phyloP scores from a whole-genome alignment of 768 basidiomycete genomes.

The Tulasnella sp. region DNA sequence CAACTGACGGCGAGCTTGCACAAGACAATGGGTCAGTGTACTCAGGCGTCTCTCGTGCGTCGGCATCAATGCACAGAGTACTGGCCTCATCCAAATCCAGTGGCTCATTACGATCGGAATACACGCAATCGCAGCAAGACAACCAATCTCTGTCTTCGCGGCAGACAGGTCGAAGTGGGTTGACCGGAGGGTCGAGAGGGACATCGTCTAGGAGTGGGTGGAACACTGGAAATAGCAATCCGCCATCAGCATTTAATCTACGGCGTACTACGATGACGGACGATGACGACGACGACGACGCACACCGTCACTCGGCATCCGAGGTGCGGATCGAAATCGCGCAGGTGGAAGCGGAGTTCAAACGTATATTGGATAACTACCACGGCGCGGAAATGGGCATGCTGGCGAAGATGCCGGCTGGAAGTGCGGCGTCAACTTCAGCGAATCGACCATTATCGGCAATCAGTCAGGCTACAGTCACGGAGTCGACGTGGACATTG shows the following conservation, averaged over 20 bases:
- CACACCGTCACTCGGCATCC: constrained; percentile 14
- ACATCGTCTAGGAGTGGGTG: constrained; percentile 12
- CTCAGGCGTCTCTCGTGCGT: constrained; percentile 10
- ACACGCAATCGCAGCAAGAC: constrained; percentile 15
- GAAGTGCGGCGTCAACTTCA: neutral
- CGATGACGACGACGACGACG: constrained; percentile 15
- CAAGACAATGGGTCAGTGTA: constrained; percentile 10
- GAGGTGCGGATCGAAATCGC: constrained; percentile 19
- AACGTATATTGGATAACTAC: constrained; percentile 18
- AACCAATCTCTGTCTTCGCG: constrained; percentile 17
- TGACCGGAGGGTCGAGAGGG: constrained; percentile 9
- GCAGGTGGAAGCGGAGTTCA: constrained; percentile 18
- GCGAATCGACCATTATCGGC: constrained; percentile 10
- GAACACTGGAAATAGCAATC: neutral
- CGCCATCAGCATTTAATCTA: constrained; percentile 19
- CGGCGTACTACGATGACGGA: constrained; percentile 4
- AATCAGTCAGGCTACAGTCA: constrained; percentile 4
- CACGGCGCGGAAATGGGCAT: constrained; percentile 18
- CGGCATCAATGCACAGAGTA: neutral
- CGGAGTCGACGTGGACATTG: constrained; percentile 1
- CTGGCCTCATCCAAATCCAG: constrained; percentile 16
- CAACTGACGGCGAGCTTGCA: neutral
- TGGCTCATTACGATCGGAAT: constrained; percentile 14
- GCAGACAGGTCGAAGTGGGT: constrained; percentile 13
- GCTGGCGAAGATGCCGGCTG: constrained; percentile 8